These are phyloP conservation scores for Nitzschia putrida DNA, from an alignment of 108 stramenopile genomes.

Conservation along the genomic window DNA sequence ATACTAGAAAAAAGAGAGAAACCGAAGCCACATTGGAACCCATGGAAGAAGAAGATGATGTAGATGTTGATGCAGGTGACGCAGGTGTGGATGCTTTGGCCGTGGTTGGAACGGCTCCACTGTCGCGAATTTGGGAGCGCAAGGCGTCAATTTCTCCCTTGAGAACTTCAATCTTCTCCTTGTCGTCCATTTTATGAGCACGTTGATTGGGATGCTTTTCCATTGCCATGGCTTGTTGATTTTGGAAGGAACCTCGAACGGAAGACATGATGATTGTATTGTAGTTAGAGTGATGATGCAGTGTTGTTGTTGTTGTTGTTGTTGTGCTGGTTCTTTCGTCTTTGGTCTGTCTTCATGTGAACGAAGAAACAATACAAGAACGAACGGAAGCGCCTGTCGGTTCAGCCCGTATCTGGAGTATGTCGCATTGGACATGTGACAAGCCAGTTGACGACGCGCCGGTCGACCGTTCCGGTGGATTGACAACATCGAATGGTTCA, in stretches of 20 bases:
- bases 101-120: not conserved
- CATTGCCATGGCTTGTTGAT: not conserved
- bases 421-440: too few species aligned
- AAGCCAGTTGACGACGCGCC: too few species aligned
- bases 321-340: not conserved
- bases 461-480: too few species aligned
- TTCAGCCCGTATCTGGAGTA: too few species aligned
- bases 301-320: not conserved
- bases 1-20: not conserved
- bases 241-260: not conserved
- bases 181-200: constrained; percentile 9
- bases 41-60: not conserved
- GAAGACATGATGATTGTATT: not conserved
- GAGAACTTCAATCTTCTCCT: constrained; percentile 17
- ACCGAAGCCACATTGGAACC: not conserved
- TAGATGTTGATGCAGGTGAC: not conserved
- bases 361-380: too few species aligned
- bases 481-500: too few species aligned
- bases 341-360: too few species aligned
- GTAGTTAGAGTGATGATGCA: not conserved
- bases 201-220: constrained; percentile 13
- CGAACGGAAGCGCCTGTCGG: too few species aligned
- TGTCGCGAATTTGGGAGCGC: constrained; percentile 1
- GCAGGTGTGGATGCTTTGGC: not conserved
- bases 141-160: constrained; percentile 14